Evolutionary conservation across 352 stramenopile species (phyloP).

Genomic region (Globisporangium cystogenes): DNA sequence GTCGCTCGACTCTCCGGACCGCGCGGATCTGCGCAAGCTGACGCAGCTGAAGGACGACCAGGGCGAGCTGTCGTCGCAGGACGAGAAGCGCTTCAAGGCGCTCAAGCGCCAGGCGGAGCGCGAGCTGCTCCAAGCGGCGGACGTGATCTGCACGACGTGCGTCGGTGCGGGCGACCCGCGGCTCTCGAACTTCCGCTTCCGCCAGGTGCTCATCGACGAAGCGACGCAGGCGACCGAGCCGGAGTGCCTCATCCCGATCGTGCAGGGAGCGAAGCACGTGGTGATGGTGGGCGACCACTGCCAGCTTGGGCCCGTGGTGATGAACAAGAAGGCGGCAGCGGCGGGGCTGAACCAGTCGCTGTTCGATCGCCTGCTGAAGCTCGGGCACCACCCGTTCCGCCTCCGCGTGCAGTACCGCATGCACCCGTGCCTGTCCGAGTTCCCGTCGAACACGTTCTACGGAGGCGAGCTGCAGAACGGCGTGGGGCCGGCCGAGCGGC

Average conservation of each 20-base stretch:
- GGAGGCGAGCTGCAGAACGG: constrained; percentile 99
- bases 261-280: constrained; percentile 98
- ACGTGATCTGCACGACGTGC: constrained; percentile 99
- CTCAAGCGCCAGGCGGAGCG: constrained; percentile 91
- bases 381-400: constrained; percentile 95
- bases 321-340: constrained; percentile 98
- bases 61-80: constrained; percentile 90
- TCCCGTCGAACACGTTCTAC: constrained; percentile 99
- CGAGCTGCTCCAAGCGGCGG: constrained; percentile 96
- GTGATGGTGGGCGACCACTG: constrained; percentile 99
- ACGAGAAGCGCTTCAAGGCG: constrained; percentile 95
- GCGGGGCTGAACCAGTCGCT: constrained; percentile 97
- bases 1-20: constrained; percentile 84
- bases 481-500: constrained; percentile 93
- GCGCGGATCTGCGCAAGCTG: constrained; percentile 89
- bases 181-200: constrained; percentile 98
- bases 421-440: constrained; percentile 98
- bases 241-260: constrained; percentile 98
- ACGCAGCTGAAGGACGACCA: constrained; percentile 96
- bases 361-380: constrained; percentile 96
- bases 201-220: constrained; percentile 99
- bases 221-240: constrained; percentile 99
- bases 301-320: constrained; percentile 97
- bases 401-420: constrained; percentile 99
- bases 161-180: constrained; percentile 96